These are phyloP conservation scores for Cercophora sp. DNA, from an alignment of 495 filamentous ascomycete genomes.

Conservation along the genomic window DNA sequence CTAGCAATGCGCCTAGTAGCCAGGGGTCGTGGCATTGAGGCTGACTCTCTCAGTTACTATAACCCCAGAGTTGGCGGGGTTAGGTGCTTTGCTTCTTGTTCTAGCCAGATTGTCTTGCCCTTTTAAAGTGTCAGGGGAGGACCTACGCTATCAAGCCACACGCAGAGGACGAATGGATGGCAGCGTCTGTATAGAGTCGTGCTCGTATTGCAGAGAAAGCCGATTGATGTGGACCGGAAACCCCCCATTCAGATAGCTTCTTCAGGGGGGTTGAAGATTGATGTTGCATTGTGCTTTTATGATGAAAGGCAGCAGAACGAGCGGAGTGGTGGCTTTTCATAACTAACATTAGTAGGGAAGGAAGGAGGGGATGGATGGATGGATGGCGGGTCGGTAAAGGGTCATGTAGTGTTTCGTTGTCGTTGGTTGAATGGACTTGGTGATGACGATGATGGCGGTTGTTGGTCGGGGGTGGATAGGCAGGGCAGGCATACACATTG, in stretches of 20 bases:
- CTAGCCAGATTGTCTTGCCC: neutral
- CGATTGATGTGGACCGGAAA: too few species aligned
- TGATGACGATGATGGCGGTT: neutral
- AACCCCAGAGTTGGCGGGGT: neutral
- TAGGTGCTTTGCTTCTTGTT: neutral
- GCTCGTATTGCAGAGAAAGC: too few species aligned
- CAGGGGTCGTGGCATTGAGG: conserved; percentile 52
- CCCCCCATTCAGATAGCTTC: too few species aligned
- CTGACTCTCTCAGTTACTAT: neutral
- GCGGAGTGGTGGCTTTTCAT: neutral
- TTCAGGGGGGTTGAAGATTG: too few species aligned
- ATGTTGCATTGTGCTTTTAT: too few species aligned
- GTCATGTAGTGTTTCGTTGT: neutral
- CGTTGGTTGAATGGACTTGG: neutral
- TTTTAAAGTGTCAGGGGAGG: too few species aligned
- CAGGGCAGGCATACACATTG: conserved; percentile 4
- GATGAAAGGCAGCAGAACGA: too few species aligned
- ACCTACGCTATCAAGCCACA: too few species aligned
- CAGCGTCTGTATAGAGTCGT: too few species aligned
- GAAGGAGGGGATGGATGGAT: neutral
- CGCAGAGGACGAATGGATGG: too few species aligned
- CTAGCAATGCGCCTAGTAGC: conserved; percentile 27
- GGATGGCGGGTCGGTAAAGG: neutral
- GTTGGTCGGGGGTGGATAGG: neutral
- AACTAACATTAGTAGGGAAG: neutral